Evolutionary conservation across 176 grass and related monocot genomes (phyloP).

Genomic region (Triticum timopheevii): DNA sequence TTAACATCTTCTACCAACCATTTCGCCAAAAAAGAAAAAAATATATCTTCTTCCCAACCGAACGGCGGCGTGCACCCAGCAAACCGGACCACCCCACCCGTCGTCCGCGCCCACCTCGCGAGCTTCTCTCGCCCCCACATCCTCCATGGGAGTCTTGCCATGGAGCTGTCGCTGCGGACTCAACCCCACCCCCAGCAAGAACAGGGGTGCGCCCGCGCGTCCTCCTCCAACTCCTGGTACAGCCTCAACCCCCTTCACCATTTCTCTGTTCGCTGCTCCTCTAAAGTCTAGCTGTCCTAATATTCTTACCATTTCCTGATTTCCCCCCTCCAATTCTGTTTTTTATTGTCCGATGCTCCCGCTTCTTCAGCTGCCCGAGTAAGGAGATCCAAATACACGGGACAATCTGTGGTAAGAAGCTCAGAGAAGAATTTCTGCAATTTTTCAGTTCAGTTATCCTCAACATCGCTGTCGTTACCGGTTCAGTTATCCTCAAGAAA

Average conservation of each 20-base stretch:
- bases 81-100: not conserved
- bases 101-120: not conserved
- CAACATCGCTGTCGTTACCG: not conserved
- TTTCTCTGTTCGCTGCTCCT: not conserved
- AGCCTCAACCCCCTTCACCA: not conserved
- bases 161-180: conserved; percentile 34
- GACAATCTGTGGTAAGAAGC: conserved; percentile 66
- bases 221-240: conserved; percentile 9
- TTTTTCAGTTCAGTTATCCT: conserved; percentile 13
- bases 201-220: not conserved
- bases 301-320: not conserved
- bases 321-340: not conserved
- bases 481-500: conserved; percentile 9
- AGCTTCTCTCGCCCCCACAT: not conserved
- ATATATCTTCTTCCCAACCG: not conserved
- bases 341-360: not conserved
- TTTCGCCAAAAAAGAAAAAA: too few species aligned
- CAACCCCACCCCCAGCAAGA: conserved; percentile 16
- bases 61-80: not conserved
- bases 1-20: too few species aligned
- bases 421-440: not conserved
- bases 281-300: not conserved
- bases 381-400: conserved; percentile 69
- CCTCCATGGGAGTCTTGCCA: conserved; percentile 19
- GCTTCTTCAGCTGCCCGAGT: conserved; percentile 16